Percentiles rank a stretch among this genome's conserved stretches.
Conservation (phyloP, 2,329 filamentous ascomycete species). For the Alternaria longipes region DNA sequence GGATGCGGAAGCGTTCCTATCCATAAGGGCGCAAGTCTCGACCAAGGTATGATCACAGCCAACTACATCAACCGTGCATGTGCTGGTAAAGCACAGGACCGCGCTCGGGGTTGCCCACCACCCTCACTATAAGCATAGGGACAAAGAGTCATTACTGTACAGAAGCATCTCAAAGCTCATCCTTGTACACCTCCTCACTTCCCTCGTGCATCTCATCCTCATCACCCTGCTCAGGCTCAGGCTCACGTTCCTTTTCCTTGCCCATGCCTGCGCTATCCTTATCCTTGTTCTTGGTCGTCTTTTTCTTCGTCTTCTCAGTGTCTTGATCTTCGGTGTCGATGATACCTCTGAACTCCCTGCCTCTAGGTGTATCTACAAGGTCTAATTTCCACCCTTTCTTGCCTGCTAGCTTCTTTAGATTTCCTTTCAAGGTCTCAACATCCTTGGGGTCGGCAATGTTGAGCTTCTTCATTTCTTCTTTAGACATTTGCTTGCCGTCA, state of each 20-base stretch:
- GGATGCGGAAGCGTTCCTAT: slow-evolving; percentile 1
- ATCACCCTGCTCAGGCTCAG: slow-evolving; percentile 31
- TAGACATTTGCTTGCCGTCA: slow-evolving; percentile 69
- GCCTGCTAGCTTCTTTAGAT: slow-evolving; percentile 74
- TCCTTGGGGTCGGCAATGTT: slow-evolving; percentile 69
- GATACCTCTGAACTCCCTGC: slow-evolving; percentile 73
- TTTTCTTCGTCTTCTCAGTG: slow-evolving; percentile 46
- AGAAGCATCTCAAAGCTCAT: slow-evolving; percentile 40
- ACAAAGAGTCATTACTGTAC: neutral
- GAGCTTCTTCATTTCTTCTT: slow-evolving; percentile 73
- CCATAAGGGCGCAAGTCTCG: neutral
- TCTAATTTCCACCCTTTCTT: slow-evolving; percentile 82
- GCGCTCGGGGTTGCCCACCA: neutral
- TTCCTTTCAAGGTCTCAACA: slow-evolving; percentile 73
- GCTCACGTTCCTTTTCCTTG: slow-evolving; percentile 34
- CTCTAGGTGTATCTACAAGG: slow-evolving; percentile 73
- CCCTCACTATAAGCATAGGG: neutral
- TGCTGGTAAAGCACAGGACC: neutral
- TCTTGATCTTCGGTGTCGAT: slow-evolving; percentile 68
- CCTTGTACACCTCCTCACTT: slow-evolving; percentile 54
- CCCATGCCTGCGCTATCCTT: slow-evolving; percentile 56
- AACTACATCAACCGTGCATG: neutral
- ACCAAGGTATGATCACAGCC: neutral
- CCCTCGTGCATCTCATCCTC: slow-evolving; percentile 42
- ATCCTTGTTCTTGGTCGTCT: slow-evolving; percentile 22